Evolutionary conservation across 2,329 filamentous ascomycete species (phyloP).

Genomic region (Monosporascus sp.): DNA sequence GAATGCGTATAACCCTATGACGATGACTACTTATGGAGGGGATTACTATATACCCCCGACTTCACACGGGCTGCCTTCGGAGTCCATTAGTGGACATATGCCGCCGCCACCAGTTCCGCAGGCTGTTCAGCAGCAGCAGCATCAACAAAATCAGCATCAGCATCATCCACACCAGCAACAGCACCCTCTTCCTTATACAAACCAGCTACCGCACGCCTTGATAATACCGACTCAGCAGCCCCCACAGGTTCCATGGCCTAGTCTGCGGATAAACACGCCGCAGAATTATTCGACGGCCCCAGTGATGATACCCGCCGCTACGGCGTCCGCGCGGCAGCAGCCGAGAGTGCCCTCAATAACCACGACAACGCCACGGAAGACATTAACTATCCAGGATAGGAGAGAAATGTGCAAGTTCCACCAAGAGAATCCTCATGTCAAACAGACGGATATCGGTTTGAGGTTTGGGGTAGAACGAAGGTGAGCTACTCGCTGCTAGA

Average conservation of each 20-base stretch:
- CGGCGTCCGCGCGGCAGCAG: conserved; percentile 47
- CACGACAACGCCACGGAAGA: conserved; percentile 69
- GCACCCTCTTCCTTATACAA: conserved; percentile 22
- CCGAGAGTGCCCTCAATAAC: conserved; percentile 45
- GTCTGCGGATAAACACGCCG: conserved; percentile 68
- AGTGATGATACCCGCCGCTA: conserved; percentile 53
- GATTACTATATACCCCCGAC: conserved; percentile 57
- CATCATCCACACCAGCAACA: not conserved
- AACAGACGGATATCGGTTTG: conserved; percentile 94
- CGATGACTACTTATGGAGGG: conserved; percentile 62
- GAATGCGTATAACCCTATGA: conserved; percentile 61
- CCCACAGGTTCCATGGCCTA: conserved; percentile 57
- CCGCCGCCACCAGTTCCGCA: conserved; percentile 58
- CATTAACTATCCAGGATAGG: conserved; percentile 85
- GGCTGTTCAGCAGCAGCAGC: conserved; percentile 47
- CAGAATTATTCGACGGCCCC: conserved; percentile 56
- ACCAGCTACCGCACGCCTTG: conserved; percentile 58
- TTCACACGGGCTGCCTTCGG: conserved; percentile 41
- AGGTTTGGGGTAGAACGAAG: conserved; percentile 96
- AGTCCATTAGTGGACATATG: conserved; percentile 44
- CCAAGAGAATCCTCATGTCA: conserved; percentile 81
- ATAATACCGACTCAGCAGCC: conserved; percentile 62
- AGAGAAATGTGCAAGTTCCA: conserved; percentile 91
- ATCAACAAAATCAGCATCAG: conserved; percentile 19
- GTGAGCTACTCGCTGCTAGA: conserved; percentile 45